Conservation (phyloP, 257 asterid genomes). For the Thymus quinquecostatus region DNA sequence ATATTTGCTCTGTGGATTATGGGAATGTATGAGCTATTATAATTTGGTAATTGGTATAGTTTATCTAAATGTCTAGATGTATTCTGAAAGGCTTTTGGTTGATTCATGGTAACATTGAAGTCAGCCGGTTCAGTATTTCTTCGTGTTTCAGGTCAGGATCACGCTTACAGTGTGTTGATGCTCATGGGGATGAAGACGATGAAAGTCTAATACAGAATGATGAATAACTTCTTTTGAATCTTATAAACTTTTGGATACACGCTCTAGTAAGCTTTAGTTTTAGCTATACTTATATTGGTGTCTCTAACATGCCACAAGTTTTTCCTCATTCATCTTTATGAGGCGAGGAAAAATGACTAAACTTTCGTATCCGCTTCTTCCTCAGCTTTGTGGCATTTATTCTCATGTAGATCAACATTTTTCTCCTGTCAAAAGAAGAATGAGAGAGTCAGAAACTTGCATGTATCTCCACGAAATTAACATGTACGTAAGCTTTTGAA, state of each 20-base stretch:
- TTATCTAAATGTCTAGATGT: neutral
- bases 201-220: slow-evolving; percentile 9
- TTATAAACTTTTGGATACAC: neutral
- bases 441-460: slow-evolving; percentile 12
- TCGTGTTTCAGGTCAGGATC: slow-evolving; percentile 12
- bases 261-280: neutral
- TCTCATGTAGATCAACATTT: neutral
- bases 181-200: neutral
- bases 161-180: slow-evolving; percentile 4
- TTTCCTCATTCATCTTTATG: neutral
- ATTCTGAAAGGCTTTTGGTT: neutral
- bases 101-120: neutral
- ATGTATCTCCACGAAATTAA: neutral
- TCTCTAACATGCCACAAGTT: slow-evolving; percentile 22
- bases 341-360: neutral
- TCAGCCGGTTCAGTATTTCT: neutral
- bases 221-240: slow-evolving; percentile 13
- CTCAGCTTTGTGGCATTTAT: slow-evolving; percentile 11
- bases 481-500: neutral
- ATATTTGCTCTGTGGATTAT: neutral
- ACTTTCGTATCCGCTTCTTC: slow-evolving; percentile 13
- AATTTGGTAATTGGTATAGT: neutral
- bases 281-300: slow-evolving; percentile 3
- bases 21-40: slow-evolving; percentile 7
- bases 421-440: slow-evolving; percentile 18